Percentiles rank a stretch among this genome's conserved stretches.
phyloP scores from a whole-genome alignment of 2,329 filamentous ascomycete genomes.

The Pseudovirgaria hyperparasitica region DNA sequence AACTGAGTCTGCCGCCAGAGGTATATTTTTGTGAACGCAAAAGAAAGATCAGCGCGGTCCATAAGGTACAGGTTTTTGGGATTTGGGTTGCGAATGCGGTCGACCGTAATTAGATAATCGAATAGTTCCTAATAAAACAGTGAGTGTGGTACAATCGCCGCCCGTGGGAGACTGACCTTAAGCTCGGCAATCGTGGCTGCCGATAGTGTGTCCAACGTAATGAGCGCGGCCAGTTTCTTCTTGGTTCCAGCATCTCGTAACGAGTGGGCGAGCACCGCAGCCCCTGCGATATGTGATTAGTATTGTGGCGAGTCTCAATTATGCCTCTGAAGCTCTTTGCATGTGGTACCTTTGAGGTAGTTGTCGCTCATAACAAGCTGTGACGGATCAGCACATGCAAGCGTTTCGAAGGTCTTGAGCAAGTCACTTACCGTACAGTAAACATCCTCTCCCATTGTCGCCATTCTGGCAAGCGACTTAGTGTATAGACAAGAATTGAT shows the following conservation, averaged over 20 bases:
- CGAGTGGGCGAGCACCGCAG: constrained; percentile 86
- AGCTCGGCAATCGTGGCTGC: constrained; percentile 65
- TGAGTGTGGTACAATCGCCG: not conserved
- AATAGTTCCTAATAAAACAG: constrained; percentile 52
- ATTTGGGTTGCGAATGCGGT: constrained; percentile 61
- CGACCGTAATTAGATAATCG: constrained; percentile 78
- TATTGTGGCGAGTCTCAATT: constrained; percentile 1
- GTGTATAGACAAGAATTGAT: too few species aligned
- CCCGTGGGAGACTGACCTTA: constrained; percentile 39
- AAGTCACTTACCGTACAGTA: constrained; percentile 48
- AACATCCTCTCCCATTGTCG: constrained; percentile 39
- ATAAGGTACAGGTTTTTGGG: constrained; percentile 82
- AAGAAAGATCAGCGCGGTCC: constrained; percentile 79
- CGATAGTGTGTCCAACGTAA: constrained; percentile 70
- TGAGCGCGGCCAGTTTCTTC: constrained; percentile 74
- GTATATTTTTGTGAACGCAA: constrained; percentile 91
- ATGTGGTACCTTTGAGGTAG: constrained; percentile 69
- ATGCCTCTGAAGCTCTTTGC: constrained; percentile 1
- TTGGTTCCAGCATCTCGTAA: constrained; percentile 78
- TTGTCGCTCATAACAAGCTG: constrained; percentile 86
- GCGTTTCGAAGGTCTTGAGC: constrained; percentile 7
- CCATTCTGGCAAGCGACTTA: constrained; percentile 17
- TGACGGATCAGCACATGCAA: constrained; percentile 14
- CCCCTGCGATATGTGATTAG: constrained; percentile 44
- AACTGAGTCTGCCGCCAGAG: constrained; percentile 89